Conservation (phyloP, 2,329 filamentous ascomycete species). For the Ampelomyces quisqualis region DNA sequence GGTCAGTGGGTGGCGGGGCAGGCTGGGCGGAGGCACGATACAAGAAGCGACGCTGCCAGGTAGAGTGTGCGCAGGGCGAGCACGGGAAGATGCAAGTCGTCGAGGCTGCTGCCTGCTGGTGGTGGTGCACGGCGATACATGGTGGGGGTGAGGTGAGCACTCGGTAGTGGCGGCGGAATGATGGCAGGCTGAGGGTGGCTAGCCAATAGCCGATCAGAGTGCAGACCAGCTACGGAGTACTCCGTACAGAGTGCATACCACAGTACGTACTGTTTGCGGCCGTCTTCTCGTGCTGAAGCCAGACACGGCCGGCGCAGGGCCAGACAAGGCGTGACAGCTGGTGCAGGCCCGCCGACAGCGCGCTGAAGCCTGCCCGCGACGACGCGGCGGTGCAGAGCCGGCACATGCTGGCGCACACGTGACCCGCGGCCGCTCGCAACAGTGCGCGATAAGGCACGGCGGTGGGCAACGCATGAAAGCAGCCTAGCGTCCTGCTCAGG, state of each 20-base stretch:
- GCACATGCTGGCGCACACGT: too few relatives aligned
- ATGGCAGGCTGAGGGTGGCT: slow-evolving; percentile 5
- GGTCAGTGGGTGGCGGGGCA: slow-evolving; percentile 24
- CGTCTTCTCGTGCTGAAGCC: background rate
- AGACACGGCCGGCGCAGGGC: background rate
- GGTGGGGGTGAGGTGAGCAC: slow-evolving; percentile 7
- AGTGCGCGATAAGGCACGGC: background rate
- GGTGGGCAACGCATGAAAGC: background rate
- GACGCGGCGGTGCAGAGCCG: background rate
- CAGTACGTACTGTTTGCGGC: too few relatives aligned
- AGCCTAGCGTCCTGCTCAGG: background rate
- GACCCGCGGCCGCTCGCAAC: background rate
- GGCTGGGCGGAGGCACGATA: slow-evolving; percentile 37
- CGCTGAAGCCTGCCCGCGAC: too few relatives aligned
- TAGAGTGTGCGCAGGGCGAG: slow-evolving; percentile 40
- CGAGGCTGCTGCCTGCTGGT: slow-evolving; percentile 5
- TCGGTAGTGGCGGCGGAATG: slow-evolving; percentile 21
- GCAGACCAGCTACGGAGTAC: too few relatives aligned
- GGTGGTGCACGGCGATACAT: slow-evolving; percentile 5
- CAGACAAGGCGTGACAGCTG: background rate
- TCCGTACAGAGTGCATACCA: too few relatives aligned
- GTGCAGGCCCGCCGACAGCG: too few relatives aligned
- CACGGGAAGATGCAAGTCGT: slow-evolving; percentile 16
- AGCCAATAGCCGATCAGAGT: slow-evolving; percentile 10
- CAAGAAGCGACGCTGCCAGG: slow-evolving; percentile 43